Evolutionary conservation across 345 rosid genomes (phyloP), one percentile per base, ranked within the genome.

Genomic region (Cardamine resedifolia): DNA sequence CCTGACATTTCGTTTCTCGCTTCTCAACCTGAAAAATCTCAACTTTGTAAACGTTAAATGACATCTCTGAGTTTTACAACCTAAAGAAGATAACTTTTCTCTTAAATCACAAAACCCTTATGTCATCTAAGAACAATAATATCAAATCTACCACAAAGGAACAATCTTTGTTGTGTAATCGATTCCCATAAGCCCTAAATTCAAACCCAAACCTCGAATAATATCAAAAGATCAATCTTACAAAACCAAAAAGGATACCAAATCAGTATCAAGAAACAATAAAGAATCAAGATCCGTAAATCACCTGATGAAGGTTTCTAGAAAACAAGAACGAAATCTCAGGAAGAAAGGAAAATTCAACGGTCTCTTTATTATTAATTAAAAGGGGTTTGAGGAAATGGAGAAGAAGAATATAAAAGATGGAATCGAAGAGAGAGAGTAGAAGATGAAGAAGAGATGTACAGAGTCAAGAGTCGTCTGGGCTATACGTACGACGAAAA

Each of bases 1-100:
- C 96, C 88, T 24, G 96, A 83, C 97, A 89, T 91, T 47, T 75
- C 85, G 77, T 71, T 78, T 27, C 77, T 79, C 65, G 11, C 51
- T 41, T 18, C 81, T 75, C 77, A 82, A 76, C 58, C 81, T 72
- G 64, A 31, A 58, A 55, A 38, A 1, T 7, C 11, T 15, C 3
- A 55, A 49, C 30, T 44, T 72, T 41, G 26, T 15, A 23, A 44
- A 44, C 27, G 30, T 65, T 31, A 65, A 21, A 53, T 21, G 30
- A 7, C 28, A 57, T 47, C 16, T 36, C 10, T 26, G 10, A 52
- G 6, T n/a, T 38, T 16, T 14, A 11, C 16, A 11, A 6, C 55
- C 57, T 53, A 36, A 66, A 59, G 56, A 67, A 67, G 28, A 15
- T 33, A 59, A 50, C 8, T 30, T 74, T 59, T 12, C 14, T 53